Conservation (phyloP, 495 filamentous ascomycete species). For the Penicillium pancosmium region DNA sequence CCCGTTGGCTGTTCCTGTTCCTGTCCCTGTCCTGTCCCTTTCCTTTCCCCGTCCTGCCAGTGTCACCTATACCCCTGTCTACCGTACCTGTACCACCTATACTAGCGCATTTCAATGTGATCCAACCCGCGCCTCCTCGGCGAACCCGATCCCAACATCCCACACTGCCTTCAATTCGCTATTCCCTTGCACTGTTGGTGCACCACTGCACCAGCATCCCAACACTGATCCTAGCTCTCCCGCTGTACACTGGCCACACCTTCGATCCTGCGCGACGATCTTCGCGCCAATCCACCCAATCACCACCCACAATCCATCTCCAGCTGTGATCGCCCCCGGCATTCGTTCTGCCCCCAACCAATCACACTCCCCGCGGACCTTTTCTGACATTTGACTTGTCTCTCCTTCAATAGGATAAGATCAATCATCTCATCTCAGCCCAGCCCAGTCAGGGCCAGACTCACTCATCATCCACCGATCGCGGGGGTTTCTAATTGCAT, state of each 20-base stretch:
- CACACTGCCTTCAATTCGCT: neutral
- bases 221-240: neutral
- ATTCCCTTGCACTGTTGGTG: neutral
- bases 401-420: neutral
- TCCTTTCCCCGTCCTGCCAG: too few species aligned
- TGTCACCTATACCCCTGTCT: neutral
- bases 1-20: too few species aligned
- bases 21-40: too few species aligned
- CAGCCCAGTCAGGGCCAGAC: neutral
- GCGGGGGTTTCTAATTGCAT: neutral
- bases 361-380: slow-evolving; percentile 17
- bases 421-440: neutral
- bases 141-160: neutral
- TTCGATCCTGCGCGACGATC: slow-evolving; percentile 4
- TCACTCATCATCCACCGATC: neutral
- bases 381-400: slow-evolving; percentile 9
- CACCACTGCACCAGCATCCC: neutral
- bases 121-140: neutral
- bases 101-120: neutral
- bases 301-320: slow-evolving; percentile 8
- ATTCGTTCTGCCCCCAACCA: slow-evolving; percentile 24
- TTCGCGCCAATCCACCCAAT: slow-evolving; percentile 31
- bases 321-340: slow-evolving; percentile 26
- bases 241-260: slow-evolving; percentile 9
- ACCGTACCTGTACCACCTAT: neutral